Evolutionary conservation across 106 monocot species (phyloP).

Genomic region (Agapanthus africanus): DNA sequence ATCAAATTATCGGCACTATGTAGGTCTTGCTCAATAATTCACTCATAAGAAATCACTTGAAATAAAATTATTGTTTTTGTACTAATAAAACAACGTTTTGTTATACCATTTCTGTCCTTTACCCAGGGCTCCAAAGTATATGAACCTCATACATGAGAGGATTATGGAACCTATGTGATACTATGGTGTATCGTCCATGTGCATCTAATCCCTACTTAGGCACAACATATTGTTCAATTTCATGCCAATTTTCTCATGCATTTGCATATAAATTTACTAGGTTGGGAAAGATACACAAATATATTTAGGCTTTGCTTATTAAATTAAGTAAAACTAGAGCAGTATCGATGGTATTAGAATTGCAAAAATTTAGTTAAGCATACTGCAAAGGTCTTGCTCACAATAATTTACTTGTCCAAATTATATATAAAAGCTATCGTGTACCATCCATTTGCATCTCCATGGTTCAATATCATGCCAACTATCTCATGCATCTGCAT

Average conservation of each 20-base stretch:
- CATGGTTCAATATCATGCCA: not conserved
- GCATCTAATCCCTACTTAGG: not conserved
- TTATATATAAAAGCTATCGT: too few species aligned
- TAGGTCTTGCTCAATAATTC: not conserved
- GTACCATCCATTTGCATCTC: not conserved
- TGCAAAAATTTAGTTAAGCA: not conserved
- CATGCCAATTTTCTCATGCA: not conserved
- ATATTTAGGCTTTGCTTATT: not conserved
- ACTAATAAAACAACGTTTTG: too few species aligned
- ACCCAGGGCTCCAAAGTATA: not conserved
- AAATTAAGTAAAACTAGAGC: not conserved
- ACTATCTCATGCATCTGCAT: not conserved
- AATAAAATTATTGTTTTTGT: too few species aligned
- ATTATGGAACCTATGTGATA: not conserved
- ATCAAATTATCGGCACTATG: not conserved
- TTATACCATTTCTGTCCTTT: not conserved
- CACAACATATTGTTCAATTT: not conserved
- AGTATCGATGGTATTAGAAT: not conserved
- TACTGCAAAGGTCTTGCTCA: not conserved
- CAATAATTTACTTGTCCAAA: too few species aligned
- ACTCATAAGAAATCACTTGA: too few species aligned
- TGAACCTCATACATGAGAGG: not conserved
- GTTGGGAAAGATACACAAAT: not conserved
- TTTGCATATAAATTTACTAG: not conserved
- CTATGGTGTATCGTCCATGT: not conserved